A percentile compares a stretch with the other conserved stretches of the same genome.
phyloP scores from a whole-genome alignment of 768 basidiomycete species.

The Panellus pusillus region DNA sequence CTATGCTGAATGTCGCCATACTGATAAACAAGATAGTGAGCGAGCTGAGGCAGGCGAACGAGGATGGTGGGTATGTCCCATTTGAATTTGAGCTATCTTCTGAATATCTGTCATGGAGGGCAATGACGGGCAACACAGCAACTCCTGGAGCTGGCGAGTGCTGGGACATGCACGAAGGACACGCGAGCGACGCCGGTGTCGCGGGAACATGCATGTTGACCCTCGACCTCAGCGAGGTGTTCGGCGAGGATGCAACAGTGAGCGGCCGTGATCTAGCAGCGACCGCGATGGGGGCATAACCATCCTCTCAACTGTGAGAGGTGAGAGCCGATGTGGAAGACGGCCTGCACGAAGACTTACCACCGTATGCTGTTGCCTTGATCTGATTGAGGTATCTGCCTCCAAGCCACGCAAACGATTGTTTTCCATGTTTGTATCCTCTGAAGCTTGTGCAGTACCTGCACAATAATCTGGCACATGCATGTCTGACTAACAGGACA shows the following conservation, averaged over 20 bases:
- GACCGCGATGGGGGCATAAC: conserved; percentile 11
- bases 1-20: too few species aligned
- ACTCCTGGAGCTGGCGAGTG: neutral
- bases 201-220: neutral
- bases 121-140: neutral
- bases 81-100: neutral
- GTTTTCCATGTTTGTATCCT: conserved; percentile 17
- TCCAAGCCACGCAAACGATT: conserved; percentile 22
- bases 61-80: too few species aligned
- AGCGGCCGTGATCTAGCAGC: conserved; percentile 9
- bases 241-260: neutral
- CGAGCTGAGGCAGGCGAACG: too few species aligned
- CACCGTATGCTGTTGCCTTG: conserved; percentile 11
- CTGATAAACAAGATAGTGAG: too few species aligned
- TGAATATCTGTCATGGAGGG: neutral
- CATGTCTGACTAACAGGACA: neutral
- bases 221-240: neutral
- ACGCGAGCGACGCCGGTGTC: neutral
- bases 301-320: neutral
- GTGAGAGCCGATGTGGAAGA: neutral
- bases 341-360: neutral
- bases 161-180: neutral
- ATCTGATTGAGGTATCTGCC: conserved; percentile 19
- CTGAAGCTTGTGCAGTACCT: conserved; percentile 23
- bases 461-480: neutral